Evolutionary conservation across 2,329 filamentous ascomycete genomes (phyloP).

Genomic region (Cytospora piceicola): DNA sequence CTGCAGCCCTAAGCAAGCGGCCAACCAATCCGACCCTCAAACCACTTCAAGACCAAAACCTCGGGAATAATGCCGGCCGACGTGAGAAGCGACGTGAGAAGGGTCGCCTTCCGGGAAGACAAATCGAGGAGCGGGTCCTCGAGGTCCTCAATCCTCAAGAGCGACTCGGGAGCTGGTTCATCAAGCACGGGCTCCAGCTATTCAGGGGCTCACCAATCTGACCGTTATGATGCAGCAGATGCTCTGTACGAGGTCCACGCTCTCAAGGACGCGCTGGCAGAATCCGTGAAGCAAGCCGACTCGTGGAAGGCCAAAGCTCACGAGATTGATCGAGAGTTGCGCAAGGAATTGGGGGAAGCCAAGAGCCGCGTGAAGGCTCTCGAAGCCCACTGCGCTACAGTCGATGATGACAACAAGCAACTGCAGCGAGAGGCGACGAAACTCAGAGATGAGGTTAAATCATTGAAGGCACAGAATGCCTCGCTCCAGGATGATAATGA

Average conservation of each 20-base stretch:
- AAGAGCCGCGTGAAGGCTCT: slow-evolving; percentile 33
- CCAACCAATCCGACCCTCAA: slow-evolving; percentile 5
- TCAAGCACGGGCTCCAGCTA: slow-evolving; percentile 40
- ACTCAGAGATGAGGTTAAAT: slow-evolving; percentile 36
- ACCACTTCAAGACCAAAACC: slow-evolving; percentile 1
- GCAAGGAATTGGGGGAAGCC: slow-evolving; percentile 28
- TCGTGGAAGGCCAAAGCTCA: slow-evolving; percentile 34
- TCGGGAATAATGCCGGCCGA: slow-evolving; percentile 19
- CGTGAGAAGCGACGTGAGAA: slow-evolving; percentile 36
- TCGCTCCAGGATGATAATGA: slow-evolving; percentile 30
- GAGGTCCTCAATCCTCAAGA: slow-evolving; percentile 37
- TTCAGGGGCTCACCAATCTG: slow-evolving; percentile 34
- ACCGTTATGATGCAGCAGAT: slow-evolving; percentile 35
- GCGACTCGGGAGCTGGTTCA: slow-evolving; percentile 41
- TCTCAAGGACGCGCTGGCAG: slow-evolving; percentile 38
- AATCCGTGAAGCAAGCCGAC: slow-evolving; percentile 33
- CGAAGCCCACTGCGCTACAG: slow-evolving; percentile 28
- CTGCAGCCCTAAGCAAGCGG: slow-evolving; percentile 22
- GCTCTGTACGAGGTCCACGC: slow-evolving; percentile 35
- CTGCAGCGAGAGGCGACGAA: slow-evolving; percentile 36
- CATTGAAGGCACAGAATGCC: slow-evolving; percentile 30
- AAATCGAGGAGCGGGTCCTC: slow-evolving; percentile 37
- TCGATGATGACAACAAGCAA: slow-evolving; percentile 35
- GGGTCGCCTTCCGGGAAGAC: slow-evolving; percentile 40
- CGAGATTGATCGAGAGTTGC: slow-evolving; percentile 34